Evolutionary conservation across 768 basidiomycete species (phyloP), one percentile per base, ranked within the genome.

Genomic region (Calocybe gangraenosa): DNA sequence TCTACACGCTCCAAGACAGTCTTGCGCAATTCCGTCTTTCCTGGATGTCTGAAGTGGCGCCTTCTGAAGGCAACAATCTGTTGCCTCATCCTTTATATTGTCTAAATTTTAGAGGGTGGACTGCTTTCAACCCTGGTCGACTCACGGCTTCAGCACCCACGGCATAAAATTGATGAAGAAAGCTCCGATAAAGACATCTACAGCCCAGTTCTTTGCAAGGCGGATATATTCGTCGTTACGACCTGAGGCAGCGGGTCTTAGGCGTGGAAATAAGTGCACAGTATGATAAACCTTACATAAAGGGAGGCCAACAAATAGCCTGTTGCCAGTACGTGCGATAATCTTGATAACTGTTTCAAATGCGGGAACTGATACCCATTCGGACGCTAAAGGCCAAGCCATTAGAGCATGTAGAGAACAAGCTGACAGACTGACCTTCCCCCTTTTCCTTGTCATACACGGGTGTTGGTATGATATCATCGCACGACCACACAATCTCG

Each of bases 121-220:
- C n/a, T n/a, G 10, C 18, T n/a, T n/a, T n/a, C n/a, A n/a, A n/a
- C n/a, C n/a, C 14, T 40, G 22, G 7, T n/a, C 9, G 10, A 44
- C 44, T 37, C 14, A 44, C 44, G 35, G 44, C 14, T 44, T 44
- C 25, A 44, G 17, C 28, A 44, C n/a, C 23, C 36, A 25, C 1
- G 44, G 44, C 23, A 31, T 38, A 18, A 44, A 44, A 37, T 44
- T 44, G 14, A 44, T 44, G 15, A 44, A 44, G 10, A 44, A 44
- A 3, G 44, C 44, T 20, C 36, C 44, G 30, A 44, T 31, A n/a
- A 44, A 44, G 1, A 44, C 44, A 8, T 36, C 22, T 0, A 44
- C 28, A 20, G 44, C 44, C 36, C 44, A 44, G n/a, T 37, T 37
- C 36, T 9, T 44, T 2, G 36, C 14, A 31, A 44, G 44, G 10